Evolutionary conservation across 306 rosid genomes (phyloP), one percentile per base, ranked within the genome.

Genomic region (Myrica gale): DNA sequence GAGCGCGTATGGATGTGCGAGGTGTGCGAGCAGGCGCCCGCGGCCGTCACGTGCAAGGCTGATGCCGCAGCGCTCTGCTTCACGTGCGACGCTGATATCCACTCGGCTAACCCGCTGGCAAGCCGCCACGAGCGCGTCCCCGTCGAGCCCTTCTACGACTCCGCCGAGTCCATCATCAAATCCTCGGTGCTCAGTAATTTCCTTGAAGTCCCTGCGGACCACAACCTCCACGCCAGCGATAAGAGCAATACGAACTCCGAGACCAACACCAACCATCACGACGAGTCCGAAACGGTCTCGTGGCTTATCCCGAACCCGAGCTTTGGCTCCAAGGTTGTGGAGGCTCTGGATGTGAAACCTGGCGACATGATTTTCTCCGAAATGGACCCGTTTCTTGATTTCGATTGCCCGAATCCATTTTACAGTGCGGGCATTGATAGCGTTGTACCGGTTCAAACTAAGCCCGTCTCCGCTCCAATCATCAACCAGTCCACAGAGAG

Each of bases 11-110:
- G 97, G 99, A 83, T 96, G 84, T 96, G 99, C 2, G 97, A 92
- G 79, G 98, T 92, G 10, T 96, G 99, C 77, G 98, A 92, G 78
- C 99, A 96, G 19, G 98, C 97, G 0, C 99, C 99, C 0, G 98
- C 97, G 0, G 74, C 92, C 7, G 93, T 96, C 89, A 90, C 96
- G 63, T 96, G 99, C 85, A 92, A 90, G 82, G 99, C 99, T 0
- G 99, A 96, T 82, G 98, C 99, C 5, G 99, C 98, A 0, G 91
- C 90, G 0, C 98, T 96, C 51, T 96, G 99, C 58, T 88, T 89
- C 88, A 78, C 96, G 12, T 96, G 98, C 88, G 98, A 96, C 63
- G 82, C 91, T 0, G 98, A 96, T 32, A 90, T 96, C 86, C 99
- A 96, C 84, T 96, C 99, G 0, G 99, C 98, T 0, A 92, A 96